Base-by-base conservation (phyloP, 2,329 filamentous ascomycete genomes). In the Cordyceps militaris region DNA sequence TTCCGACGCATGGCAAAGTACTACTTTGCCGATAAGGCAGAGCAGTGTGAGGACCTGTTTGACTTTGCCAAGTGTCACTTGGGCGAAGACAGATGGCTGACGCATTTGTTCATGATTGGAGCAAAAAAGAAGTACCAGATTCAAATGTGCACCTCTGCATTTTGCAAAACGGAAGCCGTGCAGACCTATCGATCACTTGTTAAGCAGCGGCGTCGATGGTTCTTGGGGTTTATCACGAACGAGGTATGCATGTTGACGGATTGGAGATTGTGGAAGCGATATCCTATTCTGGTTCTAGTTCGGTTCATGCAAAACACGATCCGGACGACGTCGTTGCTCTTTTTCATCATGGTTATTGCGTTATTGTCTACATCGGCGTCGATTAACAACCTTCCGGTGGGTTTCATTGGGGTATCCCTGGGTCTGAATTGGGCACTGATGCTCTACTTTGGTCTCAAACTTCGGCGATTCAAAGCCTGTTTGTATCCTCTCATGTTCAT, bases 181-280 rank as follows among this genome's bases (percentile, higher is more conserved):
- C 91, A 96, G 73, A 91, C 88, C 2, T 92, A 92, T 71, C 76
- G 76, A 58, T 91, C 88, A 65, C 81, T 99, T 48, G 79, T 97
- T 70, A 97, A 97, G 78, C 94, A 99, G 76, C 86, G 94, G 60
- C 87, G 93, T 57, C 83, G 94, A 68, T 99, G 94, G 94, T 97
- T 97, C 71, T 79, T 97, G 44, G 93, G 93, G 30, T 97, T 96
- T 73, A 92, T 97, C 74, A 97, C 93, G 16, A 99, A 99, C 71
- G 93, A 97, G 71, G 93, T 91, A 8, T 97, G 92, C 75, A 97
- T 97, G 94, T 78, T 99, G 74, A 97, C 94, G 1, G 93, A 97
- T 73, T 85, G 89, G 72, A 85, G 94, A 59, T 79, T 97, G 28
- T 97, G 93, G 93, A 88, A 83, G 70, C 83, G 90, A 53, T 97